A percentile compares a stretch with the other conserved stretches of the same genome.
Conservation (phyloP, 305 asterid genomes). For the Rubia tinctorum region DNA sequence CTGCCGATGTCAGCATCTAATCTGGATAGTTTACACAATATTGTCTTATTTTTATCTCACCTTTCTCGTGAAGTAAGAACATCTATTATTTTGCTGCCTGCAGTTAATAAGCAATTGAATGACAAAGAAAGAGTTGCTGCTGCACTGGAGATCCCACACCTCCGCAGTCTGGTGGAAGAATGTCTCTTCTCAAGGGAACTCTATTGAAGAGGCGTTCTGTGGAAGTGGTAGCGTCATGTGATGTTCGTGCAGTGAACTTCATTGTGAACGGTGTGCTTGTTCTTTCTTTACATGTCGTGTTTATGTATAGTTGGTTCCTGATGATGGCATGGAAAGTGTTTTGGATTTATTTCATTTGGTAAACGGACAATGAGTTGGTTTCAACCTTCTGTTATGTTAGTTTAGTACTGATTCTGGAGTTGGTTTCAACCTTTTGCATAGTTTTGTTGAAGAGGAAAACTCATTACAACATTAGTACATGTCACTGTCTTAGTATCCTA, state of each 20-base stretch:
- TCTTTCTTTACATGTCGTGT: neutral
- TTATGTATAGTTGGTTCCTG: neutral
- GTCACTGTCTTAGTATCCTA: neutral
- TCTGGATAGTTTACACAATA: neutral
- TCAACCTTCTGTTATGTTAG: neutral
- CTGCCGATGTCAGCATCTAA: neutral
- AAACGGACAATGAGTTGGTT: neutral
- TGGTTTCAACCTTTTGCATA: neutral
- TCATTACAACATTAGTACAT: neutral
- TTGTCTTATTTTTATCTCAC: neutral
- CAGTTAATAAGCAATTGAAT: constrained; percentile 88
- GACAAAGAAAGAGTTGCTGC: constrained; percentile 96
- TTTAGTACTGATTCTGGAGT: neutral
- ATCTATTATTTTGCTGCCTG: constrained; percentile 13
- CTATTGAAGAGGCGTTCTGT: constrained; percentile 9
- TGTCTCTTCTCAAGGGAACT: constrained; percentile 84
- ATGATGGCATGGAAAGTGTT: neutral
- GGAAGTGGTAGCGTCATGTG: constrained; percentile 2
- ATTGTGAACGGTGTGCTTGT: neutral
- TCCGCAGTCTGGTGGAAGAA: constrained; percentile 85
- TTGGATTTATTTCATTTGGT: neutral
- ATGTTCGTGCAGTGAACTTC: neutral
- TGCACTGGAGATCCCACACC: constrained; percentile 86
- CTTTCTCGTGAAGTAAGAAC: constrained; percentile 1
- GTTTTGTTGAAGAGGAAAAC: neutral